Evolutionary conservation across 345 rosid genomes (phyloP), one percentile per base, ranked within the genome.

Genomic region (Carallia brachiata): DNA sequence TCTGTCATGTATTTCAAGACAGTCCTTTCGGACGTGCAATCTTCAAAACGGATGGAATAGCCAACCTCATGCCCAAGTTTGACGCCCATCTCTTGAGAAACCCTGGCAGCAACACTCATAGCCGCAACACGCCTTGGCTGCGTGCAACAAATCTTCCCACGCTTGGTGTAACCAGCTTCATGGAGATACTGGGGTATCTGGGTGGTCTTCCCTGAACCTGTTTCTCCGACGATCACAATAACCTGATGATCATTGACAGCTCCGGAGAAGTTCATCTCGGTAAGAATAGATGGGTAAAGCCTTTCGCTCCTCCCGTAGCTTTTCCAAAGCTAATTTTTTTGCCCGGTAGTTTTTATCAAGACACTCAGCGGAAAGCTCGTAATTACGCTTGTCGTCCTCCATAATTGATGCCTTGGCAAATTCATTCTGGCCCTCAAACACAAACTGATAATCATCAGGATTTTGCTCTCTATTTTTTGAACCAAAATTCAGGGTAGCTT

Each of bases 11-110:
- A 91, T 78, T 87, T 91, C 66, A 91, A 67, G 74, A 91, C 79
- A 6, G 93, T 89, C 81, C 85, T 89, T 63, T 91, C 96, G 7
- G 97, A 91, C 30, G 96, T 88, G 74, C 91, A 89, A 77, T 89
- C 96, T 76, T 89, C 96, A 79, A 89, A 91, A 31, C 93, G 87
- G 71, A 91, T 86, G 63, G 97, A 91, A 69, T 91, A 89, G 47
- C 93, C 97, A 62, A 82, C 97, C 83, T 91, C 96, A 17, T 89
- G 93, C 61, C 97, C 97, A 79, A 94, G 99, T 78, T 94, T 92
- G 82, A 94, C 90, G 62, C 93, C 96, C 90, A 89, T 84, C 74
- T 89, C 97, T 68, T 91, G 93, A 72, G 96, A 81, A 77, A 91
- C 97, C 71, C 97, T 89, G 66, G 90, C 93, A 68, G 97, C 86